Base-by-base conservation (phyloP, 2,329 filamentous ascomycete species). In the Tolypocladium endophyticum region DNA sequence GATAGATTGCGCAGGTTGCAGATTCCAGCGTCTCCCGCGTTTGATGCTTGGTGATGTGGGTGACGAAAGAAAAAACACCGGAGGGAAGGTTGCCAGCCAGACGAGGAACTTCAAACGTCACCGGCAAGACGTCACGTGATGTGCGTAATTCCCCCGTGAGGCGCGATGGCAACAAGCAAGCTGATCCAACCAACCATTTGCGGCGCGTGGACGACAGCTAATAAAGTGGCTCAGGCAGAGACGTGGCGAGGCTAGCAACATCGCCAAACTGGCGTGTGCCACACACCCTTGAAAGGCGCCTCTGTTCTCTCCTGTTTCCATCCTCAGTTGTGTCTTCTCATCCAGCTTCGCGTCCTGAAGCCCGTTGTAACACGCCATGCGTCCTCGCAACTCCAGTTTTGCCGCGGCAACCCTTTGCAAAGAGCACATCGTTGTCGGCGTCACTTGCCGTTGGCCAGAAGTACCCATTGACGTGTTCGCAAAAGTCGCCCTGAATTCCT, bases 71-170 rank as follows among this genome's bases (percentile, higher is more conserved):
- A 70, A 71, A 72, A 73, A 71, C 66, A 67, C 66, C 65, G 66
- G 66, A 67, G 64, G 60, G 68, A 65, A 70, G 67, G 67, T 68
- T 68, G 69, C 67, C 64, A 66, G 66, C 63, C 62, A 64, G 64
- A 65, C 69, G 66, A 69, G 69, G 64, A 64, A 66, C 65, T 69
- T 69, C 66, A 70, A 67, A 74, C 71, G 71, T 73, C 71, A 73
- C 71, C 65, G 62, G 64, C 61, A 41, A 28, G 36, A 9, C 56
- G 56, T 73, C 71, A 73, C 71, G 71, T 73, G 71, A 73, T 50
- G 5, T 14, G 35, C 28, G 38, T n/a, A 39, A 33, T 57, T 59
- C 59, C 33, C 50, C 30, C 50, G 14, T 53, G 50, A 53, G 50
- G 54, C 47, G 53, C 39, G 45, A 50, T 53, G 55, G 30, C 30